Evolutionary conservation across 2,329 filamentous ascomycete species (phyloP), one percentile per base, ranked within the genome.

Genomic region (Cladosporium sp.): DNA sequence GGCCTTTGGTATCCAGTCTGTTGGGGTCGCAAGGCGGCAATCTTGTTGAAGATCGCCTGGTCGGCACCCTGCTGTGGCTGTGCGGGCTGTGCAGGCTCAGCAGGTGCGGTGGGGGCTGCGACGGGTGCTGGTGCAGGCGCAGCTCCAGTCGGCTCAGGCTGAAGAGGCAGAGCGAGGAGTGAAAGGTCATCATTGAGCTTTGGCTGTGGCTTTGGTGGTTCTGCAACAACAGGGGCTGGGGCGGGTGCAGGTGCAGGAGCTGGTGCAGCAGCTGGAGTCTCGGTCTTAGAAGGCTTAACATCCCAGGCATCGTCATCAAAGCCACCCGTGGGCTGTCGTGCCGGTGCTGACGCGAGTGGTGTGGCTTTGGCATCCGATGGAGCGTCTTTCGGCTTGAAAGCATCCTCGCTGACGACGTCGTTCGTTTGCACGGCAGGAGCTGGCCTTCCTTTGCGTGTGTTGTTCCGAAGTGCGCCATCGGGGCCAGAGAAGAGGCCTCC

Each of bases 281-380:
- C 65, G 17, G 86, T 83, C 70, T 86, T 88, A 14, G 88, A 84
- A 17, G 91, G 90, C 76, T 97, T 97, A 51, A 96, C 88, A 68
- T 95, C 90, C 94, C 94, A 99, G 8, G 94, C 94, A 77, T 97
- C 91, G 69, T 97, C 94, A 54, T 99, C 94, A 69, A 97, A 97
- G 2, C 90, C 90, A 49, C 61, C 63, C 60, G 83, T 80, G 38
- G 81, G 67, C 38, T 72, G 77, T 38, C 76, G 72, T 4, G 75
- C 66, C 38, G 84, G 78, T 8, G 74, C 74, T 59, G 76, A 72
- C 14, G 77, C 72, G 49, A 82, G 71, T 0, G 84, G 77, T 34
- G 82, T 82, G 22, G 78, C 70, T 55, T 78, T 76, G 17, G 73
- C 73, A 39, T 82, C 80, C 37, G 69, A 73, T 61, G 67, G 73